These are phyloP conservation scores for Beauveria scarabaeidicola DNA, from an alignment of 2,329 filamentous ascomycete genomes.

Conservation along the genomic window DNA sequence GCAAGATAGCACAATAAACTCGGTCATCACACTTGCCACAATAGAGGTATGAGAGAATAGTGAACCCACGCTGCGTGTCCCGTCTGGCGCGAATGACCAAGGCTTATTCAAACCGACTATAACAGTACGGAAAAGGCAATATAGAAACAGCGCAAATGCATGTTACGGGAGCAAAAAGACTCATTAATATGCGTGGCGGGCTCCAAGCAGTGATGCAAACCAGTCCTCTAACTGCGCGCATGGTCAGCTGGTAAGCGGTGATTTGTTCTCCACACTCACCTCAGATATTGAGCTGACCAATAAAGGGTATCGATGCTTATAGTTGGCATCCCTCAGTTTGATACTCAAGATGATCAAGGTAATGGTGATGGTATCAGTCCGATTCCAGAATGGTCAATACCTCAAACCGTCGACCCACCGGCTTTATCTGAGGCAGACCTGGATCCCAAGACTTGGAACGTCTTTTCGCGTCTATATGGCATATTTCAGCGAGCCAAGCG, in stretches of 20 bases:
- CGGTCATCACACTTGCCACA: conserved; percentile 47
- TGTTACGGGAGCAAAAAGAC: conserved; percentile 38
- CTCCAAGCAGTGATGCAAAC: conserved; percentile 38
- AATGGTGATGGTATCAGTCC: conserved; percentile 40
- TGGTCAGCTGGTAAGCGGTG: conserved; percentile 41
- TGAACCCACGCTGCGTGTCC: too few species aligned
- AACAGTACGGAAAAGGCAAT: conserved; percentile 46
- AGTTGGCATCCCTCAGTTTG: conserved; percentile 43
- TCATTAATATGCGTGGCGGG: conserved; percentile 42
- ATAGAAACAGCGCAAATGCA: conserved; percentile 35
- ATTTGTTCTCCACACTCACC: neutral
- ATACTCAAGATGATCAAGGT: conserved; percentile 40
- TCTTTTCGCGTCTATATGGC: conserved; percentile 34
- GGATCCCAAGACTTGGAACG: conserved; percentile 26
- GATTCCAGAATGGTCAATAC: conserved; percentile 37
- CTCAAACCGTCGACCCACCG: conserved; percentile 3
- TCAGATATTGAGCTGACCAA: neutral
- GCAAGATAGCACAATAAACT: conserved; percentile 47
- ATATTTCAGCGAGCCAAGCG: conserved; percentile 30
- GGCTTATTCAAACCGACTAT: neutral
- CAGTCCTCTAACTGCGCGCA: conserved; percentile 45
- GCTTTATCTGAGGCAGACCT: conserved; percentile 20
- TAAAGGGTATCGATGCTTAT: conserved; percentile 50
- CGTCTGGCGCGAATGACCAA: neutral
- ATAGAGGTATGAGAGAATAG: conserved; percentile 38